phyloP scores from a whole-genome alignment of 2,329 filamentous ascomycete genomes.

The Myriosclerotinia curreyana region DNA sequence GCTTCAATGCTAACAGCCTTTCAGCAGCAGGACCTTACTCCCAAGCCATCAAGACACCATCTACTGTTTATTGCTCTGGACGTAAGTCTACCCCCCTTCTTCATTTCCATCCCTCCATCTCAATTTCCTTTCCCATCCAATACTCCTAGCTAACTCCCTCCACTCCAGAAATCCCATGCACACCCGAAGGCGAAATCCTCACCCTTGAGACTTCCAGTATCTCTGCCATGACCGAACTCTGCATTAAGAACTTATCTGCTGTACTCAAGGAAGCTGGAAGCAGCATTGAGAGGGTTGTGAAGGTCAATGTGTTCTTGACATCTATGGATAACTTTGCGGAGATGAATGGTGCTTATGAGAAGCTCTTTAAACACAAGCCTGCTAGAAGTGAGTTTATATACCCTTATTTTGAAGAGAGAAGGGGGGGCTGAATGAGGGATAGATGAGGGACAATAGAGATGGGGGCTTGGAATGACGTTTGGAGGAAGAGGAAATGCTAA shows the following conservation, averaged over 20 bases:
- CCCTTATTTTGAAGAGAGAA: not conserved
- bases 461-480: not conserved
- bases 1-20: conserved; percentile 4
- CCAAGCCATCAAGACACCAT: conserved; percentile 55
- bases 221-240: conserved; percentile 61
- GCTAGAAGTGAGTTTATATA: conserved; percentile 57
- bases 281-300: conserved; percentile 76
- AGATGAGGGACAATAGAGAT: not conserved
- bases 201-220: conserved; percentile 55
- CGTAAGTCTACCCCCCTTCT: conserved; percentile 5
- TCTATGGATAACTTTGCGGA: conserved; percentile 62
- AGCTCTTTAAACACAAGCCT: conserved; percentile 82
- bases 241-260: conserved; percentile 77
- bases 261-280: conserved; percentile 83
- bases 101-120: not conserved
- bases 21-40: conserved; percentile 22
- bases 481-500: conserved; percentile 1
- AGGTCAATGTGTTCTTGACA: conserved; percentile 81
- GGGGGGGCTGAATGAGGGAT: too few relatives aligned
- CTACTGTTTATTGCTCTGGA: conserved; percentile 65
- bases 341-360: conserved; percentile 68
- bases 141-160: conserved; percentile 51
- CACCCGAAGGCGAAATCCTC: conserved; percentile 36
- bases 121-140: too few relatives aligned
- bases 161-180: conserved; percentile 47